These are phyloP conservation scores for Chamaenerion angustifolium DNA, from an alignment of 345 rosid genomes.

Conservation along the genomic window DNA sequence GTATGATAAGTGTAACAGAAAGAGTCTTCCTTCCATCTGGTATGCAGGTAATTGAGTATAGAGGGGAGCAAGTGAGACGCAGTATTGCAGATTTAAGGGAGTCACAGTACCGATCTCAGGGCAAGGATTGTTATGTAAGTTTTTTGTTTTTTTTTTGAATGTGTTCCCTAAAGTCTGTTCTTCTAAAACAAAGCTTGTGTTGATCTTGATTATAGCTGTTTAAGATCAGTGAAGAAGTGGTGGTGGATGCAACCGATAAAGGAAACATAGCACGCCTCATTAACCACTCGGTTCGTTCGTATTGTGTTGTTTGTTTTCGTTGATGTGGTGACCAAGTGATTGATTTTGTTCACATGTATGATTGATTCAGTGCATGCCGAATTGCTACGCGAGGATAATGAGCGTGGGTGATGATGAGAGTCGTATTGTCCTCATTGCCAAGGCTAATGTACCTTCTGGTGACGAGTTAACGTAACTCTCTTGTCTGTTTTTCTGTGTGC, in stretches of 20 bases:
- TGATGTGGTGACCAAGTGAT: too few relatives aligned
- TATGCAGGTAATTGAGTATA: neutral
- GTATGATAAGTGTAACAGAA: too few relatives aligned
- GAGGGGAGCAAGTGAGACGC: conserved; percentile 32
- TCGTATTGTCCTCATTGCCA: conserved; percentile 84
- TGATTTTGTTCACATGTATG: too few relatives aligned
- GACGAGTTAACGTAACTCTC: conserved; percentile 88
- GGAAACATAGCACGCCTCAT: conserved; percentile 95
- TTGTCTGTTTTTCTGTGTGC: too few relatives aligned
- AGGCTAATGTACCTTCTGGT: conserved; percentile 61
- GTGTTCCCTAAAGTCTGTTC: too few relatives aligned
- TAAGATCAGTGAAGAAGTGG: conserved; percentile 97
- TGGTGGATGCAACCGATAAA: conserved; percentile 95
- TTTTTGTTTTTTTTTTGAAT: neutral
- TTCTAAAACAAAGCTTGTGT: too few relatives aligned
- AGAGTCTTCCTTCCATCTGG: too few relatives aligned
- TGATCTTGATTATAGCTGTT: conserved; percentile 41
- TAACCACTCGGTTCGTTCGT: conserved; percentile 75
- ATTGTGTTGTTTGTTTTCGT: neutral
- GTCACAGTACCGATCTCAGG: conserved; percentile 26
- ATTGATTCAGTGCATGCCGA: conserved; percentile 72
- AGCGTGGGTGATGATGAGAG: conserved; percentile 93
- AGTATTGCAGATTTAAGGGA: conserved; percentile 39
- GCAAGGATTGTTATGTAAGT: conserved; percentile 36
- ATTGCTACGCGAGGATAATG: conserved; percentile 98